Evolutionary conservation across 768 basidiomycete species (phyloP), one percentile per base, ranked within the genome.

Genomic region (Ramaria rubella): DNA sequence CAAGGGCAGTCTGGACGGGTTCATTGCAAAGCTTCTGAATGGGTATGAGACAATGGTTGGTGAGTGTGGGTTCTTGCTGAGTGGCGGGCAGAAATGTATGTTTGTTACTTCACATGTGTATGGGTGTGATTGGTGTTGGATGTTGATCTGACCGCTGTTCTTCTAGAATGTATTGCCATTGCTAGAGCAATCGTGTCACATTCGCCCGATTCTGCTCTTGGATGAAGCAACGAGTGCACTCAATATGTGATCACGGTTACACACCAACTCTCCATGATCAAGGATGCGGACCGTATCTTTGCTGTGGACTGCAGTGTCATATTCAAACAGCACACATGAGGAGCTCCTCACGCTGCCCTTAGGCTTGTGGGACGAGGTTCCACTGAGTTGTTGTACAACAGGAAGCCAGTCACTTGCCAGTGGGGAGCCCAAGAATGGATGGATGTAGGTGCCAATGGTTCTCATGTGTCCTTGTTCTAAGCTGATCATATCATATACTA

Each of bases 41-140:
- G 89, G 89, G 1, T 94, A 94, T 64, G 86, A 92, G 38, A 94
- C 91, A 9, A 75, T 90, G 75, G 91, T 93, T 29, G 91, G 90
- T 31, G 91, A 94, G 69, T 82, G 89, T 55, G 91, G 91, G 1
- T 90, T 92, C 77, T 71, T 93, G 31, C 72, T 93, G 2, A 86
- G 83, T 36, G 90, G 91, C 56, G 90, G 90, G 19, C 90, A 92
- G 73, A 92, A 92, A 69, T 82, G 63, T 61, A 30, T 21, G 62
- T 43, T 3, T n/a, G n/a, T n/a, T n/a, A n/a, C n/a, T n/a, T n/a
- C n/a, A n/a, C n/a, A n/a, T n/a, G n/a, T n/a, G n/a, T n/a, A n/a
- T 27, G 1, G n/a, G 30, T 42, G 51, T 15, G 15, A 7, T 50
- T 19, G 4, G 24, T 19, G 17, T n/a, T n/a, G 33, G 7, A 21